Evolutionary conservation across 2,329 filamentous ascomycete species (phyloP).

Genomic region (Ilyonectria destructans): DNA sequence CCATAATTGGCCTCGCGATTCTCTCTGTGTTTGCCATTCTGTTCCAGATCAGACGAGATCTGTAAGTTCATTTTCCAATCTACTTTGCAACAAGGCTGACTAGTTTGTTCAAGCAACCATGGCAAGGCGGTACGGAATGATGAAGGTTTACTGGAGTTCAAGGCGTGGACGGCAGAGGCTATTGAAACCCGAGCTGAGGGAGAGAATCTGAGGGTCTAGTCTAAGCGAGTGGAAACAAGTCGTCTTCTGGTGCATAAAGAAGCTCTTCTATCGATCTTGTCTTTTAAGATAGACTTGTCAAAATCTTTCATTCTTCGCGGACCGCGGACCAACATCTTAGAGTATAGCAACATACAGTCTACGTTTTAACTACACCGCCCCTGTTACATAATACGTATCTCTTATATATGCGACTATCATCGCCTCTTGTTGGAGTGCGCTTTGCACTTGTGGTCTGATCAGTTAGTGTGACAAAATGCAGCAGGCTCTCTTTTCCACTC

Average conservation of each 20-base stretch:
- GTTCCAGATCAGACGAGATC: constrained; percentile 23
- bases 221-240: neutral
- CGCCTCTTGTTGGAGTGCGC: too few species aligned
- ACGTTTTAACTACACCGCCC: too few species aligned
- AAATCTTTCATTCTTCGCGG: too few species aligned
- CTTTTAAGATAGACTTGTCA: too few species aligned
- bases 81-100: neutral
- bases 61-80: constrained; percentile 16
- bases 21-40: constrained; percentile 21
- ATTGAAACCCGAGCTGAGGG: neutral
- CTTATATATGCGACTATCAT: too few species aligned
- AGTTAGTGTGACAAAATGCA: too few species aligned
- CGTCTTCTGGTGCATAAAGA: neutral
- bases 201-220: constrained; percentile 9
- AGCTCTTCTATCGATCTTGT: too few species aligned
- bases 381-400: too few species aligned
- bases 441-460: too few species aligned
- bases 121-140: constrained; percentile 28
- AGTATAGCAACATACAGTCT: too few species aligned
- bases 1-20: constrained; percentile 29
- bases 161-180: constrained; percentile 24
- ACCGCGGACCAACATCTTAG: too few species aligned
- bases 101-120: constrained; percentile 7
- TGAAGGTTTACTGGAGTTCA: constrained; percentile 30
- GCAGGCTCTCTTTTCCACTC: too few species aligned